These are phyloP conservation scores for Sisymbrium irio DNA, from an alignment of 345 rosid species.

Conservation along the genomic window DNA sequence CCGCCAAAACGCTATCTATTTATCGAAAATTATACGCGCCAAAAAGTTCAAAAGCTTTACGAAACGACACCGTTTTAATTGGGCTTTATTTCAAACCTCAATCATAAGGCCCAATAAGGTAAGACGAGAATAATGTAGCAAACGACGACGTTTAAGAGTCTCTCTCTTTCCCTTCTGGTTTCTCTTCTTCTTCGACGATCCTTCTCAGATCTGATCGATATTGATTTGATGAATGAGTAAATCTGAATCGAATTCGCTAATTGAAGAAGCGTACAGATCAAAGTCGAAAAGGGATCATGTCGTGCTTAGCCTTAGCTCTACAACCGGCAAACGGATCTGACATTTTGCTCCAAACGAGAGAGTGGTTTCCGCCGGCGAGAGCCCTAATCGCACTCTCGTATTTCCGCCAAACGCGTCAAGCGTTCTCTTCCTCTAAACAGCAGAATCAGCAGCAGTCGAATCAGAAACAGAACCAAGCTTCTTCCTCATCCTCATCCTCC, in stretches of 20 bases:
- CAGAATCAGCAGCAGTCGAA: not conserved
- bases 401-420: slow-evolving; percentile 87
- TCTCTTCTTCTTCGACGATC: slow-evolving; percentile 10
- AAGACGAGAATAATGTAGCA: not conserved
- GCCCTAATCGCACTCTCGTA: slow-evolving; percentile 91
- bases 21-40: slow-evolving; percentile 7
- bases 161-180: not conserved
- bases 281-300: slow-evolving; percentile 42
- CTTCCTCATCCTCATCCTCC: slow-evolving; percentile 41
- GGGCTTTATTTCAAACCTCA: not conserved
- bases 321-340: slow-evolving; percentile 89
- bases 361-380: slow-evolving; percentile 92
- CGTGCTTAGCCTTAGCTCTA: slow-evolving; percentile 84
- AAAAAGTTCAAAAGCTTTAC: not conserved
- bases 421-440: slow-evolving; percentile 59
- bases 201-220: slow-evolving; percentile 32
- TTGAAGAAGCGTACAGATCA: not conserved
- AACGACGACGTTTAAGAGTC: slow-evolving; percentile 6
- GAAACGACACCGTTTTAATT: not conserved
- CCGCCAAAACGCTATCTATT: slow-evolving; percentile 14
- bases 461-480: slow-evolving; percentile 25
- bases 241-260: not conserved
- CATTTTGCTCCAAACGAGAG: slow-evolving; percentile 86
- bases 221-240: slow-evolving; percentile 1
- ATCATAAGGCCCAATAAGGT: not conserved